Percentiles rank a stretch among this genome's conserved stretches.
Evolutionary conservation across 2,329 filamentous ascomycete genomes (phyloP).

Genomic region (Ustilaginoidea virens): DNA sequence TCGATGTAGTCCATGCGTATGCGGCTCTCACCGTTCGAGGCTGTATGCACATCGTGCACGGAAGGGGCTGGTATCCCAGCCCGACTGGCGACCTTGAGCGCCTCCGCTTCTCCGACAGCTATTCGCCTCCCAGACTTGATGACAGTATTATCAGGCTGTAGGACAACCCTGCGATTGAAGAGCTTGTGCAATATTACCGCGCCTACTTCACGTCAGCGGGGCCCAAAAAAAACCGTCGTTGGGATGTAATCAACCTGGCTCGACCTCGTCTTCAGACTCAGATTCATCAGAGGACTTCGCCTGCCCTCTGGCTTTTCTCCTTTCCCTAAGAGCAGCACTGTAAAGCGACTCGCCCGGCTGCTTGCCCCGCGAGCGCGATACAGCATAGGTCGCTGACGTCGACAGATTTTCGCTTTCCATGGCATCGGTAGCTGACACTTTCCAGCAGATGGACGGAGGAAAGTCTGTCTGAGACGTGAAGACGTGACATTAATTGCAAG

Average conservation of each 20-base stretch:
- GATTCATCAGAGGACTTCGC: conserved; percentile 10
- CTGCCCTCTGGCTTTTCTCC: conserved; percentile 7
- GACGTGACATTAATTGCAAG: too few species aligned
- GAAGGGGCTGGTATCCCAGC: conserved; percentile 10
- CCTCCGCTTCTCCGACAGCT: conserved; percentile 12
- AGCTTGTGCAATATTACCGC: conserved; percentile 9
- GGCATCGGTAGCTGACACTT: too few species aligned
- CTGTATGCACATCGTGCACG: conserved; percentile 7
- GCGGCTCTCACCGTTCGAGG: conserved; percentile 7
- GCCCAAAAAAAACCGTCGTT: too few species aligned
- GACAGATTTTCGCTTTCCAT: neutral
- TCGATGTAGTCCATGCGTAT: conserved; percentile 13
- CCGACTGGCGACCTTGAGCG: conserved; percentile 8
- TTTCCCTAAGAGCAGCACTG: conserved; percentile 6
- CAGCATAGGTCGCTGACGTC: conserved; percentile 3
- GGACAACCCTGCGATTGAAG: conserved; percentile 10
- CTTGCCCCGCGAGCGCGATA: conserved; percentile 9
- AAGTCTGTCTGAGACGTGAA: too few species aligned
- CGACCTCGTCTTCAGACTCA: conserved; percentile 10
- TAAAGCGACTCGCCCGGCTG: conserved; percentile 7
- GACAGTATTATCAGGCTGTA: conserved; percentile 10
- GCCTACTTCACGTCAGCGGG: too few species aligned
- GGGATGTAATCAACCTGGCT: conserved; percentile 10
- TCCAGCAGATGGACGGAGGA: too few species aligned
- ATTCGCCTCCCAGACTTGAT: conserved; percentile 13